Base-by-base conservation (phyloP, 2,329 filamentous ascomycete species). In the Exophiala xenobiotica region DNA sequence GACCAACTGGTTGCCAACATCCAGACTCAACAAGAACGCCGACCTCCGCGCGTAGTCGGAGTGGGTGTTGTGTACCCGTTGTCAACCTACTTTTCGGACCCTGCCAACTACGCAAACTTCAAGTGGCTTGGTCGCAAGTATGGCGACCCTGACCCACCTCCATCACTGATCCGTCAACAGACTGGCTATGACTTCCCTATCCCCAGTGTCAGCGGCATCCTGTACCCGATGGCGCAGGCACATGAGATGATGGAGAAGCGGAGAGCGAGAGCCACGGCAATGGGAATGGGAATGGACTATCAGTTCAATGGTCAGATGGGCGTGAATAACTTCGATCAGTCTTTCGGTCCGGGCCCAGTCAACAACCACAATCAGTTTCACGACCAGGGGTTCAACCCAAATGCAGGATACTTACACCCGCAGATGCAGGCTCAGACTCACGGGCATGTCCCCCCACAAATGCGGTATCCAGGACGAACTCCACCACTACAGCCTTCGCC, bases 101-200 rank as follows among this genome's bases (percentile, higher is more conserved):
- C 18, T 22, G 27, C 26, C 4, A 35, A 12, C 19, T 9, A 16
- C 3, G 24, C 9, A 12, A 40, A 37, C 23, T 42, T 38, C 31
- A 49, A 46, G 22, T 55, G 53, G 53, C 16, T 46, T n/a, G 40
- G 37, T n/a, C 44, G 33, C 14, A 33, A 14, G 4, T 14, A 31
- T 14, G 16, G 6, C 22, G 44, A 51, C 38, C 49, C 33, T 18
- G 26, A 29, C 23, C 44, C 53, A 23, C 40, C 53, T 22, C 39
- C 20, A 16, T 49, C 48, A 3, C 11, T 8, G 20, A 12, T 51
- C 8, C 18, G 27, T 20, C 35, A 14, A 8, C 20, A 18, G n/a
- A 51, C 40, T 23, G 53, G 45, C 23, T 55, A 42, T 27, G 48
- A 55, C 4, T 55, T 38, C 18, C 53, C 53, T 6, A 20, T 52